Evolutionary conservation across 495 filamentous ascomycete genomes (phyloP).

Genomic region (Penicillium parvum): DNA sequence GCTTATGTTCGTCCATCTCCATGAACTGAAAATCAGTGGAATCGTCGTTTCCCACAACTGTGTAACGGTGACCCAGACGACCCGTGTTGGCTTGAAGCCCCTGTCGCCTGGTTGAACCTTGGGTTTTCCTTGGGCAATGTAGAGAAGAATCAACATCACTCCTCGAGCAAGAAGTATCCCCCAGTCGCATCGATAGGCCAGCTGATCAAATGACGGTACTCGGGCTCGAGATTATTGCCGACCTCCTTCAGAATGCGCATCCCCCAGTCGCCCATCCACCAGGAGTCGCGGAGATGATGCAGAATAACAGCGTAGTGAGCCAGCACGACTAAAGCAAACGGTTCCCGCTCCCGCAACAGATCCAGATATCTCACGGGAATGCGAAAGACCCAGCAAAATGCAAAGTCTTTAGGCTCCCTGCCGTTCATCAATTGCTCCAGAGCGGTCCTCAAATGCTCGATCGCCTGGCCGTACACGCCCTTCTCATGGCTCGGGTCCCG

Average conservation of each 20-base stretch:
- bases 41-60: no score
- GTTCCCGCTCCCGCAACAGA: conserved; percentile 44
- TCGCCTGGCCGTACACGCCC: conserved; percentile 26
- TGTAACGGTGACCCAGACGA: no score
- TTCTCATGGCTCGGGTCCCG: conserved; percentile 27
- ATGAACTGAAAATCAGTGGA: no score
- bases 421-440: conserved; percentile 33
- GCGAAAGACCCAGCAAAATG: conserved; percentile 48
- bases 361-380: conserved; percentile 49
- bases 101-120: no score
- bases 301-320: conserved; percentile 50
- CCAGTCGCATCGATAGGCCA: conserved; percentile 43
- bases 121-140: no score
- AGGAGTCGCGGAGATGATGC: conserved; percentile 43
- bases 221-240: conserved; percentile 24
- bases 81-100: no score
- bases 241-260: conserved; percentile 28
- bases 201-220: conserved; percentile 31
- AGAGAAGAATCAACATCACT: no score
- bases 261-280: conserved; percentile 51
- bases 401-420: conserved; percentile 34
- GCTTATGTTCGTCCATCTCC: not conserved
- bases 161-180: conserved; percentile 27
- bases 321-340: conserved; percentile 51
- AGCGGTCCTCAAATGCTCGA: conserved; percentile 25